Evolutionary conservation across 257 asterid genomes (phyloP).

Genomic region (Rehmannia glutinosa): DNA sequence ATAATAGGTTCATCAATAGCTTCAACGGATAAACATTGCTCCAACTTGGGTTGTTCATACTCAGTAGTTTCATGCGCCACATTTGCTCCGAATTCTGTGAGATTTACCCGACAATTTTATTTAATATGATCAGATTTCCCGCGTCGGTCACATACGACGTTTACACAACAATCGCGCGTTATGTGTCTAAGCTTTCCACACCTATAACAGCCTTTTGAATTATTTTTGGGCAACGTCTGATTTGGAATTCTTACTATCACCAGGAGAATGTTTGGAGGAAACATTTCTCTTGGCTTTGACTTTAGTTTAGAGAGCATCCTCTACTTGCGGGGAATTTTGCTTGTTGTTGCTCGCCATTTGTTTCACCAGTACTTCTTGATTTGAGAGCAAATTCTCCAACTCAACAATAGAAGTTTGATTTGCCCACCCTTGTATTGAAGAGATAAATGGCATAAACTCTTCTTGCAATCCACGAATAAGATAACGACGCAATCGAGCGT

Average conservation of each 20-base stretch:
- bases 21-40: no score
- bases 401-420: no score
- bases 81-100: neutral
- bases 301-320: neutral
- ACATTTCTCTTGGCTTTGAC: neutral
- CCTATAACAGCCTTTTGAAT: neutral
- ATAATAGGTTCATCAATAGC: neutral
- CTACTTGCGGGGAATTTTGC: no score
- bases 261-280: neutral
- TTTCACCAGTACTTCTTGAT: no score
- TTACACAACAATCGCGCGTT: neutral
- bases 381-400: no score
- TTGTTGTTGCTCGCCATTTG: no score
- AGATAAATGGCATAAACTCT: no score
- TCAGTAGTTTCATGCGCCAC: neutral
- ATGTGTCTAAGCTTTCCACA: neutral
- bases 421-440: no score
- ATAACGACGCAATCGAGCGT: no score
- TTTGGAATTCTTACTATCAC: neutral
- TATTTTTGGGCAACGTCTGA: neutral
- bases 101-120: slow-evolving; percentile 5
- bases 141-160: neutral
- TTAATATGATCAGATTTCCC: slow-evolving; percentile 6
- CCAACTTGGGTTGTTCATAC: neutral
- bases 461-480: no score